Evolutionary conservation across 1,139 yeast species (phyloP).

Genomic region (Debaryomyces subglobosus): DNA sequence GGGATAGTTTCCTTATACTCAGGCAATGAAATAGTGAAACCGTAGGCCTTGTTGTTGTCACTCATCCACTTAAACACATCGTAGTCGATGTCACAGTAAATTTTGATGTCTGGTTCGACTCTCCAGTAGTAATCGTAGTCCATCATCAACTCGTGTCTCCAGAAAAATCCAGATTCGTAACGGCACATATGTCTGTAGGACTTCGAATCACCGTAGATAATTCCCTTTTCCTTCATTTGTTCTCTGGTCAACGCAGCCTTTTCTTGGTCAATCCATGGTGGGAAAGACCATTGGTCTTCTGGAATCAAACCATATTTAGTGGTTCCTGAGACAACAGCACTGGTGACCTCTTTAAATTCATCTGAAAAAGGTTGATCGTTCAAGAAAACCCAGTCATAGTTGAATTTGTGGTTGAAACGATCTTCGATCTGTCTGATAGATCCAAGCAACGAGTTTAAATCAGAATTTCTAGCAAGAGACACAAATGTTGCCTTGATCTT

Average conservation of each 20-base stretch:
- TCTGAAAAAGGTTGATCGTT: constrained; percentile 47
- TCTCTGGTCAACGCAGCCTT: constrained; percentile 57
- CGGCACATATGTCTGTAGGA: constrained; percentile 89
- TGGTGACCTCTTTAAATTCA: constrained; percentile 40
- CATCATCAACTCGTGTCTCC: constrained; percentile 69
- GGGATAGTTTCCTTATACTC: constrained; percentile 82
- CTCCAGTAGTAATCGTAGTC: constrained; percentile 91
- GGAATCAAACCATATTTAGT: constrained; percentile 50
- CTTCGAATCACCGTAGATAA: constrained; percentile 63
- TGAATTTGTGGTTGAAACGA: constrained; percentile 43
- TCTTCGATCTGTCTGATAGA: constrained; percentile 51
- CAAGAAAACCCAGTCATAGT: constrained; percentile 52
- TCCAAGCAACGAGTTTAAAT: constrained; percentile 36
- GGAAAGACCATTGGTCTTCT: constrained; percentile 53
- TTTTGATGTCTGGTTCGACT: constrained; percentile 83
- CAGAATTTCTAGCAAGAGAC: constrained; percentile 47
- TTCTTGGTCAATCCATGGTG: constrained; percentile 60
- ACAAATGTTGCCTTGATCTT: constrained; percentile 50
- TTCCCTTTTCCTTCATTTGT: constrained; percentile 51
- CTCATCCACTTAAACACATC: constrained; percentile 84
- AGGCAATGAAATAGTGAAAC: constrained; percentile 80
- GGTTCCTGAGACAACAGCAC: constrained; percentile 40
- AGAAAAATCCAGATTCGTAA: constrained; percentile 88
- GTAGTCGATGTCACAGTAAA: constrained; percentile 79
- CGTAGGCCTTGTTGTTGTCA: constrained; percentile 71